Base-by-base conservation (phyloP, 441 rosid species). In the Rhodomyrtus psidioides region DNA sequence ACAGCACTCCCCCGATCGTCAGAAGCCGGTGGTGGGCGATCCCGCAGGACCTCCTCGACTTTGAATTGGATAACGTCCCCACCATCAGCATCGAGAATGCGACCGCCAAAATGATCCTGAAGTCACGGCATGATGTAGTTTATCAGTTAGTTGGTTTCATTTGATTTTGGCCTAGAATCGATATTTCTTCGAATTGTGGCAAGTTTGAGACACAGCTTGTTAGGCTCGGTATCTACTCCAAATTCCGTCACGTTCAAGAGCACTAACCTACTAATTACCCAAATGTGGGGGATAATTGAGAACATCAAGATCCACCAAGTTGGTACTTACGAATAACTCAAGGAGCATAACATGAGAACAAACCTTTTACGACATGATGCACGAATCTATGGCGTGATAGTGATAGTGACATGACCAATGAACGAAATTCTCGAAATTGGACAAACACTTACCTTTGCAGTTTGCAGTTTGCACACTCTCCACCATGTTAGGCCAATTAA, bases 61-160 rank as follows among this genome's bases (percentile, higher is more conserved):
- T 85, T 12, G 82, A 30, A 75, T 87, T 87, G 28, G 60, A 23
- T 21, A 85, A 24, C 17, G 89, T 54, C 60, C 83, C 87, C 7
- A 85, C 14, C 27, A 87, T 56, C 76, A 87, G 75, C 89, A 87
- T 82, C n/a, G 83, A 87, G 59, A 87, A 83, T 12, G 57, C 81
- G 6, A 84, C 85, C 12, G 46, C 89, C 27, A 87, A 46, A 46
- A 70, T 26, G 12, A 85, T 75, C 89, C 89, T 87, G 85, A 16
- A 55, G 28, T 70, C 24, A 39, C 57, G 17, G 26, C 23, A 42
- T 3, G 6, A 13, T 3, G 24, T 14, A 3, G 34, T n/a, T 26
- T 24, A 9, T 53, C 4, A 26, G 24, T 46, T n/a, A 12, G 27
- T 30, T 24, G 19, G 21, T 10, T 30, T 42, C 3, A 34, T 23